Percentiles rank a stretch among this genome's conserved stretches.
These are phyloP conservation scores for Aspergillus sp. DNA, from an alignment of 2,329 filamentous ascomycete genomes.

Conservation along the genomic window DNA sequence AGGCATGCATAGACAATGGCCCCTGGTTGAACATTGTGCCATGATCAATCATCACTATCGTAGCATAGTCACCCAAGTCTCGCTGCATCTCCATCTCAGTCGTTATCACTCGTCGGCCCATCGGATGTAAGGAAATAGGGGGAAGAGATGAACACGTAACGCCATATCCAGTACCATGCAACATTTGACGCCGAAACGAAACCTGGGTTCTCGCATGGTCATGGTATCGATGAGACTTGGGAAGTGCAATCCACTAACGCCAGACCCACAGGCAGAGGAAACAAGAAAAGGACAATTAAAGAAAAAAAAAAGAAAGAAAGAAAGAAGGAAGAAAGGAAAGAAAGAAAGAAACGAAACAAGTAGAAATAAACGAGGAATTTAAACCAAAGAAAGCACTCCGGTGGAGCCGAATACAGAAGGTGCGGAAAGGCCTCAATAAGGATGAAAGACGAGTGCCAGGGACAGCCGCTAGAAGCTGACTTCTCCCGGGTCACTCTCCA, in stretches of 20 bases:
- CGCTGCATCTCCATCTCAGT: slow-evolving; percentile 8
- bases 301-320: slow-evolving; percentile 4
- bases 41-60: slow-evolving; percentile 21
- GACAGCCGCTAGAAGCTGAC: slow-evolving; percentile 36
- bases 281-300: slow-evolving; percentile 8
- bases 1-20: slow-evolving; percentile 16
- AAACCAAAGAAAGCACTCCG: no score
- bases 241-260: slow-evolving; percentile 15
- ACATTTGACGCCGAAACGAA: slow-evolving; percentile 16
- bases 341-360: slow-evolving; percentile 4
- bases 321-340: slow-evolving; percentile 5
- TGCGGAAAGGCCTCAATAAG: slow-evolving; percentile 7
- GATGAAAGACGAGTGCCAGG: background rate
- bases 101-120: slow-evolving; percentile 15
- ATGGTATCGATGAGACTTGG: slow-evolving; percentile 6
- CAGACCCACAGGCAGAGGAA: slow-evolving; percentile 5
- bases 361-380: slow-evolving; percentile 2
- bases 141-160: slow-evolving; percentile 9
- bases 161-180: slow-evolving; percentile 17
- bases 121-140: slow-evolving; percentile 10
- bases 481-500: slow-evolving; percentile 43
- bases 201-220: slow-evolving; percentile 4
- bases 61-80: slow-evolving; percentile 14
- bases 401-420: background rate
- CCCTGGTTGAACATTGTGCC: slow-evolving; percentile 11